phyloP scores from a whole-genome alignment of 257 asterid species.

The Solanum tarijense region DNA sequence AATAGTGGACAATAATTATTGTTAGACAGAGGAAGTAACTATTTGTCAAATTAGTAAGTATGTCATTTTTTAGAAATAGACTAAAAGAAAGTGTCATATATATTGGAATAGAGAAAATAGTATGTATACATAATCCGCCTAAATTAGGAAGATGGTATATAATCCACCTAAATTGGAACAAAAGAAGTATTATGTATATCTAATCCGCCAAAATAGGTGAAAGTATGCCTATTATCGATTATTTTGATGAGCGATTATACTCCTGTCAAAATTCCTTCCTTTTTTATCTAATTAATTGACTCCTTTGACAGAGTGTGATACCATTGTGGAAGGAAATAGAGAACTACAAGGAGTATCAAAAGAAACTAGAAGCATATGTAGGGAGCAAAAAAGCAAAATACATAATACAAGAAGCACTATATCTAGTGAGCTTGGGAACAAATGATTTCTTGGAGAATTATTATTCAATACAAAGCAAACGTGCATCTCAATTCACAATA shows the following conservation, averaged over 20 bases:
- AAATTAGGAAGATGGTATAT: neutral
- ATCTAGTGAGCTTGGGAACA: constrained; percentile 73
- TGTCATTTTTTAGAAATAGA: too few relatives aligned
- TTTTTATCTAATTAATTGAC: neutral
- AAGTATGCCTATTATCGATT: neutral
- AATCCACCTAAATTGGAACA: neutral
- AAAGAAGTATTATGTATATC: neutral
- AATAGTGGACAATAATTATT: too few relatives aligned
- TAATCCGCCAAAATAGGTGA: neutral
- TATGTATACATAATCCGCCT: neutral
- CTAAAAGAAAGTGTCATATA: too few relatives aligned
- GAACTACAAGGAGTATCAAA: constrained; percentile 63
- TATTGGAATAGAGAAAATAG: too few relatives aligned
- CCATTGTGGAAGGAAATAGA: constrained; percentile 87
- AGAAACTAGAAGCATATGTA: constrained; percentile 30
- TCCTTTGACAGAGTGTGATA: constrained; percentile 47
- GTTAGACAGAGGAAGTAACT: too few relatives aligned
- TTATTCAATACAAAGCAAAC: constrained; percentile 41
- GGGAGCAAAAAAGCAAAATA: constrained; percentile 37
- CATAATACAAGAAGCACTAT: constrained; percentile 48
- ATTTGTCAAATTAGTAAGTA: neutral
- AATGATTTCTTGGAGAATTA: constrained; percentile 90
- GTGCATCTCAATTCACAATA: constrained; percentile 33
- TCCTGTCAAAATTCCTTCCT: neutral
- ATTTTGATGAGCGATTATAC: neutral